phyloP scores from a whole-genome alignment of 192 early-diverging fungal species.

The Umbelopsis sp. region DNA sequence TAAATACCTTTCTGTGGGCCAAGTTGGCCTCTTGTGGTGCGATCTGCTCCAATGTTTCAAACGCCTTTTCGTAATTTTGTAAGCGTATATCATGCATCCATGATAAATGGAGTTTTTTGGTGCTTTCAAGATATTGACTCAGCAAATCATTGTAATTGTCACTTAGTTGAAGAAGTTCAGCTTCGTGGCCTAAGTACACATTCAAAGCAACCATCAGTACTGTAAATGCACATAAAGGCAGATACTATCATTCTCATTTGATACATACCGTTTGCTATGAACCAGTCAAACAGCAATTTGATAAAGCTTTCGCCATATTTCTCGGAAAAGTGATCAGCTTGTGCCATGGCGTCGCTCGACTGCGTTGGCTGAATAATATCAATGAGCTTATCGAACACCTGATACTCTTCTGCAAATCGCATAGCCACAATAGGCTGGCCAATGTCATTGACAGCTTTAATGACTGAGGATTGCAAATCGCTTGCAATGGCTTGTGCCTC shows the following conservation, averaged over 20 bases:
- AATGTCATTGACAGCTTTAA: background rate
- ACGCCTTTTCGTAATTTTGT: conserved; percentile 1
- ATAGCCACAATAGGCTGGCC: conserved; percentile 4
- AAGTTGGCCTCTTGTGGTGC: background rate
- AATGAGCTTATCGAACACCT: conserved; percentile 9
- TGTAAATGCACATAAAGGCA: too few species aligned
- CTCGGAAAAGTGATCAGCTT: conserved; percentile 5
- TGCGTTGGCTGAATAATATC: background rate
- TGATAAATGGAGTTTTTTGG: background rate
- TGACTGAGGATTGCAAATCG: background rate
- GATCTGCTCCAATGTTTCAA: background rate
- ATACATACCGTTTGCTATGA: background rate
- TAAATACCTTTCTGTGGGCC: background rate
- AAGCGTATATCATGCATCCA: conserved; percentile 14
- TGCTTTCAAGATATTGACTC: background rate
- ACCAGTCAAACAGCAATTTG: conserved; percentile 10
- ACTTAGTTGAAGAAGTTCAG: background rate
- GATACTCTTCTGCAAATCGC: conserved; percentile 16
- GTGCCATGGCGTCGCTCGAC: background rate
- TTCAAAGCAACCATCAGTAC: too few species aligned
- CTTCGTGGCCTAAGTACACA: background rate
- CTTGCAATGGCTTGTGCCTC: background rate
- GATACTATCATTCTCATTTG: background rate
- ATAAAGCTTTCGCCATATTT: conserved; percentile 12
- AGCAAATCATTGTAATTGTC: background rate